These are phyloP conservation scores for Ceratobasidium sp. DNA, from an alignment of 1,284 basidiomycete species.

Conservation along the genomic window DNA sequence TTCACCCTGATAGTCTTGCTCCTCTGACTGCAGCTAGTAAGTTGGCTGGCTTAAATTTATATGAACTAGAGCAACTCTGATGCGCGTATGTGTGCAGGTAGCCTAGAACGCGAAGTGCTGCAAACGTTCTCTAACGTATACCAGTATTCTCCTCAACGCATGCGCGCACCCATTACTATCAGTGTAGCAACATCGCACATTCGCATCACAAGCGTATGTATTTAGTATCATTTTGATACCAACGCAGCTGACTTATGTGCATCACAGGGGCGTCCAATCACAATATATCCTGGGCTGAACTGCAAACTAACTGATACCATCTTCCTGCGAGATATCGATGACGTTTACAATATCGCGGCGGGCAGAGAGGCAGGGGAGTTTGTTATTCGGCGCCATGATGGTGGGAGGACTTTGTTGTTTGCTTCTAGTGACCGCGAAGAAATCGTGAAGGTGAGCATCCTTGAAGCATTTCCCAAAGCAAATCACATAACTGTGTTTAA, in stretches of 20 bases:
- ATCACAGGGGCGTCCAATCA: conserved; percentile 60
- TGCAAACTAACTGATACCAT: conserved; percentile 84
- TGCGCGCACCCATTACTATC: conserved; percentile 69
- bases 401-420: conserved; percentile 75
- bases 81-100: conserved; percentile 15
- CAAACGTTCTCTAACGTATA: conserved; percentile 45
- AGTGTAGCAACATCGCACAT: conserved; percentile 72
- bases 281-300: conserved; percentile 68
- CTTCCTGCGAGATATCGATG: conserved; percentile 80
- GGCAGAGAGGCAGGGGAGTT: conserved; percentile 82
- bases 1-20: conserved; percentile 62
- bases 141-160: conserved; percentile 44
- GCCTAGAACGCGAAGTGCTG: conserved; percentile 44
- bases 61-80: conserved; percentile 9
- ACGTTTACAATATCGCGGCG: conserved; percentile 81
- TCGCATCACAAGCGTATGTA: conserved; percentile 71
- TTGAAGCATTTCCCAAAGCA: neutral
- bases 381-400: conserved; percentile 76
- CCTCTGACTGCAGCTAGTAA: conserved; percentile 67
- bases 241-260: neutral
- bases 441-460: conserved; percentile 74
- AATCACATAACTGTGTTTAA: neutral
- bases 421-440: conserved; percentile 72
- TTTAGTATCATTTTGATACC: neutral
- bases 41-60: conserved; percentile 44